Percentiles rank a stretch among this genome's conserved stretches.
Conservation (phyloP, 2,329 filamentous ascomycete genomes). For the Xylogone sp. region DNA sequence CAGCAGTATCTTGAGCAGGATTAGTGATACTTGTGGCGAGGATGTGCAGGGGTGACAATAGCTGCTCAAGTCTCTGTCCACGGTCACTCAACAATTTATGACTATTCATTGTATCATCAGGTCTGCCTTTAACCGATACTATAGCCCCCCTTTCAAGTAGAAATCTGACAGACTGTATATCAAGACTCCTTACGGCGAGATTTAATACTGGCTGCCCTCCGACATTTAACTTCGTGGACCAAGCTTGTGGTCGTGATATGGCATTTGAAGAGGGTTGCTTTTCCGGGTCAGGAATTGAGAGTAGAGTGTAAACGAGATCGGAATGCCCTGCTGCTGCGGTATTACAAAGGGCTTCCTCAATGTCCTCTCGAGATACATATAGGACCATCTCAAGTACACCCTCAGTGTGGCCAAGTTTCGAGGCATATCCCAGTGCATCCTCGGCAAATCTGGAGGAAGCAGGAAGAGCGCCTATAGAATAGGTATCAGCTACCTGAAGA, state of each 20-base stretch:
- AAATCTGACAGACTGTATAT: not conserved
- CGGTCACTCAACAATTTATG: not conserved
- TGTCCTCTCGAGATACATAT: constrained; percentile 5
- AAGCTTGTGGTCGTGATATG: not conserved
- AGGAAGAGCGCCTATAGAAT: no score
- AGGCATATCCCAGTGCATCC: constrained; percentile 29
- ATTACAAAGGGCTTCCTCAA: constrained; percentile 9
- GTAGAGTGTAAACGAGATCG: not conserved
- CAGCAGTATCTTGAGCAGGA: not conserved
- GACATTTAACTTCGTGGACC: not conserved
- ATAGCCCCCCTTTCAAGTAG: not conserved
- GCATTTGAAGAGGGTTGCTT: not conserved
- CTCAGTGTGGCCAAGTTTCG: constrained; percentile 20
- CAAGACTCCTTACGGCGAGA: not conserved
- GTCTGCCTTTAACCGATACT: not conserved
- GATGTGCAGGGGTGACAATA: not conserved
- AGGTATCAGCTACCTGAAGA: no score
- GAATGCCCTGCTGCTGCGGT: constrained; percentile 5
- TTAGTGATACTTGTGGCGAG: not conserved
- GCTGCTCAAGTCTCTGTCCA: not conserved
- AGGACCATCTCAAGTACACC: constrained; percentile 10
- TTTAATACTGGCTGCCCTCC: not conserved
- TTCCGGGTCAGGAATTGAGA: not conserved
- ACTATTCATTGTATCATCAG: not conserved
- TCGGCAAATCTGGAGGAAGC: constrained; percentile 9